Conservation (phyloP, 768 basidiomycete species). For the Cystobasidium ongulense region DNA sequence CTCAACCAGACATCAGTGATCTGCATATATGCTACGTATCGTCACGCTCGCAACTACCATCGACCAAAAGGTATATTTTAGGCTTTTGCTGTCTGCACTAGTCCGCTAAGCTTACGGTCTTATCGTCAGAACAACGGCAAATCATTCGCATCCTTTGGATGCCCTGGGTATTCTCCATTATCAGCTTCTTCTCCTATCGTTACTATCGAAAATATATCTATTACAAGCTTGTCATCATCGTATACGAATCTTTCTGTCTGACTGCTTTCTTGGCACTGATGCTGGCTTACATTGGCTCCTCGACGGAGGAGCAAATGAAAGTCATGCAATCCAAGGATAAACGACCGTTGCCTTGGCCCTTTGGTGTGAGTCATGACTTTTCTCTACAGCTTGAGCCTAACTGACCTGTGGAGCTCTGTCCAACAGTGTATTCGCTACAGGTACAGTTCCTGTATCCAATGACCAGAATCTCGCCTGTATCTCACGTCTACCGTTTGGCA, state of each 20-base stretch:
- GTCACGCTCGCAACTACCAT: slow-evolving; percentile 21
- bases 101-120: neutral
- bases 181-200: slow-evolving; percentile 78
- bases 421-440: slow-evolving; percentile 50
- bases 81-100: neutral
- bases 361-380: slow-evolving; percentile 45
- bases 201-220: slow-evolving; percentile 63
- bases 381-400: slow-evolving; percentile 23
- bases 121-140: slow-evolving; percentile 24
- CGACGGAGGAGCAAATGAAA: slow-evolving; percentile 56
- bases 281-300: slow-evolving; percentile 73
- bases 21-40: neutral
- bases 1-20: neutral
- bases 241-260: slow-evolving; percentile 35
- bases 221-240: slow-evolving; percentile 33
- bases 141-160: slow-evolving; percentile 31
- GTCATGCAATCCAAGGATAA: slow-evolving; percentile 77
- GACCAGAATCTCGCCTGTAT: too few relatives aligned
- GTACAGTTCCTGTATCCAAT: too few relatives aligned
- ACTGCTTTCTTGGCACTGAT: slow-evolving; percentile 79
- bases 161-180: slow-evolving; percentile 54
- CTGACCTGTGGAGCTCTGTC: neutral
- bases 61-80: neutral
- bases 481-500: too few relatives aligned
- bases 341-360: slow-evolving; percentile 59